Conservation (phyloP, 2,329 filamentous ascomycete genomes). For the Thelonectria blattea region DNA sequence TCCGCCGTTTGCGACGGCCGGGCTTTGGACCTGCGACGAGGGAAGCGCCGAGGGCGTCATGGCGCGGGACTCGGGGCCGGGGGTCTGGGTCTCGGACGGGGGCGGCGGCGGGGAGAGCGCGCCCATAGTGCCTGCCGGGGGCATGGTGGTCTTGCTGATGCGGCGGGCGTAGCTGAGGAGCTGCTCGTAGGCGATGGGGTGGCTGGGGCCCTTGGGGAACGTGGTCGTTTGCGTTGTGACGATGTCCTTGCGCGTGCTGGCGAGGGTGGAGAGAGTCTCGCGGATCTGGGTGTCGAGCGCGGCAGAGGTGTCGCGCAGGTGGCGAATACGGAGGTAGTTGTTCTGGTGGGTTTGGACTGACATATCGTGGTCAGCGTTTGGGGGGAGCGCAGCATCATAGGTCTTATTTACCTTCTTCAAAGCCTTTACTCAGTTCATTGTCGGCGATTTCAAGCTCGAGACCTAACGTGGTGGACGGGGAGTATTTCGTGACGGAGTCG, state of each 20-base stretch:
- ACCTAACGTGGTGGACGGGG: constrained; percentile 72
- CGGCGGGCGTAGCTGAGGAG: constrained; percentile 79
- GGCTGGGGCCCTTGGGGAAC: constrained; percentile 57
- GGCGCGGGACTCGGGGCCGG: constrained; percentile 40
- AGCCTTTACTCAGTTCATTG: constrained; percentile 66
- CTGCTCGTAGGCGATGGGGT: constrained; percentile 71
- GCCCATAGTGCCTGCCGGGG: constrained; percentile 62
- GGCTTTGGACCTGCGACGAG: constrained; percentile 44
- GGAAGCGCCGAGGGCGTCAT: constrained; percentile 43
- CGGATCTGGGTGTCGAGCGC: constrained; percentile 75
- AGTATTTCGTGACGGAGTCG: constrained; percentile 83
- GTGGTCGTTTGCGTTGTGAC: constrained; percentile 65
- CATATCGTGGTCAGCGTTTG: constrained; percentile 7
- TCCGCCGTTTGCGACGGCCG: constrained; percentile 41
- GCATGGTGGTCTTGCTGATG: constrained; percentile 81
- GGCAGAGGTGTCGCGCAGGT: constrained; percentile 70
- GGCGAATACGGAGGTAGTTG: constrained; percentile 71
- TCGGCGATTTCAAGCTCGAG: constrained; percentile 75
- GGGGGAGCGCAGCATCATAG: neutral
- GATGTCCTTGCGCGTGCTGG: constrained; percentile 75
- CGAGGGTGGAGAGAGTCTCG: constrained; percentile 71
- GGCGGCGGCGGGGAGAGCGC: constrained; percentile 42
- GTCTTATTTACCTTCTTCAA: constrained; percentile 64
- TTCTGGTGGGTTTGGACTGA: constrained; percentile 73
- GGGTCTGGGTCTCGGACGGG: constrained; percentile 41